Conservation (phyloP, 2,329 filamentous ascomycete species). For the Alternaria gaisen region DNA sequence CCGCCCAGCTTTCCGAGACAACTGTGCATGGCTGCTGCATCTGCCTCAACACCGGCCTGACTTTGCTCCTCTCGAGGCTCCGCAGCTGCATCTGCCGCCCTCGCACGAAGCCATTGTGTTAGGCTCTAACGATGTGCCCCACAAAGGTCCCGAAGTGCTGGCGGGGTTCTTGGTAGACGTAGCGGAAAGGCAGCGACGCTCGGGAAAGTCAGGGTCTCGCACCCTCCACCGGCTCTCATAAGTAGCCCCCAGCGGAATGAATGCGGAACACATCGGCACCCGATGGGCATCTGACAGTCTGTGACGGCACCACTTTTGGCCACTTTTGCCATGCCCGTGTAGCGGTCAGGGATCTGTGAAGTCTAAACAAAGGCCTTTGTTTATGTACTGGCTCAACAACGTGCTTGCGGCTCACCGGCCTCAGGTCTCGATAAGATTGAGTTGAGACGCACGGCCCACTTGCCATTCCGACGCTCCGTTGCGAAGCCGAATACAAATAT, state of each 20-base stretch:
- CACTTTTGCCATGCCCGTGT: conserved; percentile 3
- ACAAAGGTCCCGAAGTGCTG: conserved; percentile 7
- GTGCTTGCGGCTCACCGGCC: background rate
- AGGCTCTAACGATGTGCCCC: background rate
- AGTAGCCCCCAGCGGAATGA: conserved; percentile 11
- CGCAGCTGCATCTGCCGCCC: background rate
- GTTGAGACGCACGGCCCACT: conserved; percentile 10
- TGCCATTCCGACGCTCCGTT: conserved; percentile 10
- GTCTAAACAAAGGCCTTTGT: background rate
- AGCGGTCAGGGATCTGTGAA: conserved; percentile 4
- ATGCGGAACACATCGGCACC: conserved; percentile 17
- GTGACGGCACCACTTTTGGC: conserved; percentile 39
- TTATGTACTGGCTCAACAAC: background rate
- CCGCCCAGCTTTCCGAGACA: background rate
- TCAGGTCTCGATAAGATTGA: conserved; percentile 2
- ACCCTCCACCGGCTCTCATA: background rate
- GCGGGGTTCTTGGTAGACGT: conserved; percentile 7
- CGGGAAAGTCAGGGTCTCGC: conserved; percentile 1
- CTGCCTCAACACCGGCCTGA: background rate
- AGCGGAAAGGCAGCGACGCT: conserved; percentile 10
- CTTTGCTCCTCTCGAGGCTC: background rate
- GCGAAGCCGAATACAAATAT: conserved; percentile 35
- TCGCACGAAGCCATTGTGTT: background rate
- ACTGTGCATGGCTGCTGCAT: background rate
- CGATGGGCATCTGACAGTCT: conserved; percentile 17